phyloP scores from a whole-genome alignment of 306 rosid species.

The Chamaecrista fasciculata region DNA sequence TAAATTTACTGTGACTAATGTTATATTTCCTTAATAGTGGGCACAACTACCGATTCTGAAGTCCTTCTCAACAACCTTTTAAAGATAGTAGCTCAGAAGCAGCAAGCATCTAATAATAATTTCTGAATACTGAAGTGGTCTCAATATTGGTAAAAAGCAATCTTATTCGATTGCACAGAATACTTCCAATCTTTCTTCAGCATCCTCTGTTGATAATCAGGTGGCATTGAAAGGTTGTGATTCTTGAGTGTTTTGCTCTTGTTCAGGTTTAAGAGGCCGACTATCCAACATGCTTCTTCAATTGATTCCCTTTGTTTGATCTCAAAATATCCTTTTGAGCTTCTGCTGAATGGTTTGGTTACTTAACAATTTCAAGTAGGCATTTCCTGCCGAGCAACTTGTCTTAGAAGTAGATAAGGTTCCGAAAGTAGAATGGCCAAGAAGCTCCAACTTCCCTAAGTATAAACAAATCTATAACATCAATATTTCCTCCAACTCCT shows the following conservation, averaged over 20 bases:
- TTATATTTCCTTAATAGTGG: not conserved
- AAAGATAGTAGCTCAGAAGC: constrained; percentile 18
- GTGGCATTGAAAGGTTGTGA: constrained; percentile 17
- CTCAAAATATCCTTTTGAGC: not conserved
- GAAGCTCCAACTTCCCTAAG: not conserved
- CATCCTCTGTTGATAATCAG: constrained; percentile 25
- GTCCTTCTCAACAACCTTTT: not conserved
- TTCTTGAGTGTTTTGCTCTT: constrained; percentile 17
- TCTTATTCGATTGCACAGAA: constrained; percentile 9
- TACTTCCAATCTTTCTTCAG: constrained; percentile 20
- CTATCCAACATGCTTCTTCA: not conserved
- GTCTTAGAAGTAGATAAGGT: not conserved
- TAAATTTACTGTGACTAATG: not conserved
- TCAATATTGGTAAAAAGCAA: constrained; percentile 9
- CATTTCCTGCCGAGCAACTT: not conserved
- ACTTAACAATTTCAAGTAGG: not conserved
- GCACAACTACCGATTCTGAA: constrained; percentile 11
- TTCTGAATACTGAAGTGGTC: not conserved
- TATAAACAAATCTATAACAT: not conserved
- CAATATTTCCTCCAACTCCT: constrained; percentile 1
- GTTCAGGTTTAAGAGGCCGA: not conserved
- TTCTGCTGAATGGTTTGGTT: not conserved
- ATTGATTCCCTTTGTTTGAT: not conserved
- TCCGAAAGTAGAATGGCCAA: not conserved
- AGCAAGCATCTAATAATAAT: not conserved